Conservation (phyloP, 1,284 basidiomycete genomes). For the Blastosporella zonata region DNA sequence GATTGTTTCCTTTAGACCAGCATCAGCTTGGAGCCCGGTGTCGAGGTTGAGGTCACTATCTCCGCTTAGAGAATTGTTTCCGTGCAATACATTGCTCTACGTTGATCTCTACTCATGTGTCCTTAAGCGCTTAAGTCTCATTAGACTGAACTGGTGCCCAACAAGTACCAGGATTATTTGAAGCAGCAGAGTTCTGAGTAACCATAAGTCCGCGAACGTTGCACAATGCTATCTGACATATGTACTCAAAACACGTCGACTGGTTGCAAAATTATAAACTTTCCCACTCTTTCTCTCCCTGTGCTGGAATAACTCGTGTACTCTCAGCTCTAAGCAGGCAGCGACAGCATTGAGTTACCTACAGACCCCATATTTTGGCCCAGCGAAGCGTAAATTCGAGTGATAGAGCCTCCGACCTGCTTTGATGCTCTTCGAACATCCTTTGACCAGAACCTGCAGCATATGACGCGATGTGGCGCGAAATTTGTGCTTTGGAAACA, state of each 20-base stretch:
- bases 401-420: neutral
- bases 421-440: neutral
- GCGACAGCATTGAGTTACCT: too few relatives aligned
- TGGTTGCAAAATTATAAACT: too few relatives aligned
- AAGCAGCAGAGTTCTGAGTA: neutral
- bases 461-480: neutral
- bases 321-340: too few relatives aligned
- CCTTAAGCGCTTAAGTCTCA: neutral
- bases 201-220: too few relatives aligned
- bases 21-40: slow-evolving; percentile 98
- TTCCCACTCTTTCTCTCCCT: too few relatives aligned
- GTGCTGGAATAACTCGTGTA: too few relatives aligned
- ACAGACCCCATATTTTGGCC: too few relatives aligned
- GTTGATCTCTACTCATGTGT: neutral
- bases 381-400: too few relatives aligned
- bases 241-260: too few relatives aligned
- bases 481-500: neutral
- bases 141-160: neutral
- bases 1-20: slow-evolving; percentile 65
- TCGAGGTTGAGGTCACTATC: slow-evolving; percentile 99
- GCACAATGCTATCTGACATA: too few relatives aligned
- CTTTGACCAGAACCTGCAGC: neutral
- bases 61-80: slow-evolving; percentile 46
- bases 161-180: too few relatives aligned
- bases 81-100: slow-evolving; percentile 9